A percentile compares a stretch with the other conserved stretches of the same genome.
Evolutionary conservation across 2,329 filamentous ascomycete genomes (phyloP).

Genomic region (Neoarthrinium moseri): DNA sequence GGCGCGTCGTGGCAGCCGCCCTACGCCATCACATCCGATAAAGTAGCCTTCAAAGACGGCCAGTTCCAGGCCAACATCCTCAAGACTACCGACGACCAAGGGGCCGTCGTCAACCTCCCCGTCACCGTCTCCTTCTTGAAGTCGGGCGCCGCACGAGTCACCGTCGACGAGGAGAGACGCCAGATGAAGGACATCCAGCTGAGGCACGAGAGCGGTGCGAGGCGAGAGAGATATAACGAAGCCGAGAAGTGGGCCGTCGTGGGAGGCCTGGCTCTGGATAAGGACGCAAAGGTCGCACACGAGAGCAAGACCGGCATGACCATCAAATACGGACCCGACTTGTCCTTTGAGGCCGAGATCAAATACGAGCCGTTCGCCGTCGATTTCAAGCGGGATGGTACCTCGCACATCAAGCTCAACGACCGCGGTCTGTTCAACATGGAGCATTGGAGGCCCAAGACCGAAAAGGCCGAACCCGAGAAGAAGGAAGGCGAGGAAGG

Average conservation of each 20-base stretch:
- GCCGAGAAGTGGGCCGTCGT: slow-evolving; percentile 83
- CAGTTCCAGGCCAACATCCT: slow-evolving; percentile 77
- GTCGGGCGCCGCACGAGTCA: slow-evolving; percentile 83
- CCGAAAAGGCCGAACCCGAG: slow-evolving; percentile 57
- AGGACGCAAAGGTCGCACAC: slow-evolving; percentile 64
- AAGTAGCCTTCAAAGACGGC: slow-evolving; percentile 75
- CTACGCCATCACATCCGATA: slow-evolving; percentile 72
- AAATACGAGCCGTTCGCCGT: slow-evolving; percentile 79
- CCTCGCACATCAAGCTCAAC: slow-evolving; percentile 84
- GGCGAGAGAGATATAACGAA: slow-evolving; percentile 95
- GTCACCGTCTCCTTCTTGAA: slow-evolving; percentile 85
- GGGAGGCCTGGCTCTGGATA: slow-evolving; percentile 73
- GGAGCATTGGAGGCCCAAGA: slow-evolving; percentile 91
- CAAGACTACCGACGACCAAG: slow-evolving; percentile 68
- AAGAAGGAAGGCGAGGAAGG: slow-evolving; percentile 55
- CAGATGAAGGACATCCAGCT: slow-evolving; percentile 87
- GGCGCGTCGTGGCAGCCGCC: slow-evolving; percentile 74
- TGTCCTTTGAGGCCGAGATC: slow-evolving; percentile 79
- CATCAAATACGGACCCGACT: slow-evolving; percentile 75
- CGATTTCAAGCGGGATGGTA: slow-evolving; percentile 81
- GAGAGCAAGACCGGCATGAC: slow-evolving; percentile 68
- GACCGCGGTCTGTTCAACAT: slow-evolving; percentile 86
- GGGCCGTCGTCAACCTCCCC: slow-evolving; percentile 74
- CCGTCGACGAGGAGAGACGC: slow-evolving; percentile 87
- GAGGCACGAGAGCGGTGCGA: slow-evolving; percentile 76